Conservation (phyloP, 345 rosid genomes). For the Erysimum cheiranthoides region DNA sequence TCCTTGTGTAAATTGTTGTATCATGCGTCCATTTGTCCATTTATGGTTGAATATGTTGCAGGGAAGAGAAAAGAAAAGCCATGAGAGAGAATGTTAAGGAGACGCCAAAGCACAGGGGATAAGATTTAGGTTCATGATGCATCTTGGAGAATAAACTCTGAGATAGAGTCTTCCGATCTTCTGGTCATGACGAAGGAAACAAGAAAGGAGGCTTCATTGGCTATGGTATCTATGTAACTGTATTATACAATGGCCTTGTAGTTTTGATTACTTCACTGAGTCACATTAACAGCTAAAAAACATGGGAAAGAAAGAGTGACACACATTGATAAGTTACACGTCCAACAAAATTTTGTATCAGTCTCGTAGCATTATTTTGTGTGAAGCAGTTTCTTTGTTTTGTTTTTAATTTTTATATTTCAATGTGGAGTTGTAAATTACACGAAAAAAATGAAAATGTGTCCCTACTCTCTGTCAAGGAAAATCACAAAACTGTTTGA, state of each 20-base stretch:
- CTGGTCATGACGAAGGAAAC: slow-evolving; percentile 3
- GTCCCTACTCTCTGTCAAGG: slow-evolving; percentile 6
- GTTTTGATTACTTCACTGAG: not conserved
- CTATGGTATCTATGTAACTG: not conserved
- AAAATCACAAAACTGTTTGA: not conserved
- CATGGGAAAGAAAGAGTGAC: slow-evolving; percentile 11
- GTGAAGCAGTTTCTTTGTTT: not conserved
- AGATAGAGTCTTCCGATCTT: not conserved
- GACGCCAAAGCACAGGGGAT: slow-evolving; percentile 1
- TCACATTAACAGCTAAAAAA: slow-evolving; percentile 9
- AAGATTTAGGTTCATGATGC: slow-evolving; percentile 30
- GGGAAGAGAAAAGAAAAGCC: slow-evolving; percentile 77
- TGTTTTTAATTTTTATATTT: not conserved
- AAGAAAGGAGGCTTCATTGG: slow-evolving; percentile 13
- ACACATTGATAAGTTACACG: slow-evolving; percentile 21
- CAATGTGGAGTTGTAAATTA: not conserved
- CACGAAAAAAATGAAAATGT: not conserved
- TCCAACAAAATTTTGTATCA: slow-evolving; percentile 32
- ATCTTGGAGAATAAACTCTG: slow-evolving; percentile 16
- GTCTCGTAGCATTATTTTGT: slow-evolving; percentile 11
- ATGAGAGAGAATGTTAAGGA: slow-evolving; percentile 44
- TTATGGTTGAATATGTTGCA: slow-evolving; percentile 43
- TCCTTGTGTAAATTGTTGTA: not conserved
- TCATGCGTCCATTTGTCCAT: not conserved
- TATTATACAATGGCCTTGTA: slow-evolving; percentile 15